Evolutionary conservation across 108 stramenopile species (phyloP), one percentile per base, ranked within the genome.

Genomic region (Cyclotella baltica): DNA sequence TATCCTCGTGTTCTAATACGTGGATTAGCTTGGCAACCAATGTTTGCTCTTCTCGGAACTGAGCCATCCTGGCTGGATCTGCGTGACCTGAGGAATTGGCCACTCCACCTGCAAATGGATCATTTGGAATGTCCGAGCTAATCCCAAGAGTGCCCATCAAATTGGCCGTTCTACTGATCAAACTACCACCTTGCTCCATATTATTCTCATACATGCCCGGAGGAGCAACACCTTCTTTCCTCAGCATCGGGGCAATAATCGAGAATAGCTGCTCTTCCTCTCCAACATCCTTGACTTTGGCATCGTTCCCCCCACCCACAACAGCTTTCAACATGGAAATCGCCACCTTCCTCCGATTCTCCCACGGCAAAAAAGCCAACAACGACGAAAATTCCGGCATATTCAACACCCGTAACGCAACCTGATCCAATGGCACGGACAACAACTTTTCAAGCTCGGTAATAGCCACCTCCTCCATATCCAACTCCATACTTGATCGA

Each of bases 1-100:
- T 97, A 72, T 98, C 96, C 16, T 87, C 80, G 58, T 87, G 77
- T 20, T 90, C 62, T 67, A 98, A 73, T 35, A 96, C 78, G 79
- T 98, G 97, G 31, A 98, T 82, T 8, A 99, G 72, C 47, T 93
- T 93, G 30, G 96, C 96, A n/a, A 98, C 90, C 55, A 97, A 70
- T 3, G 85, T 84, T 71, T 94, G 93, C 48, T 96, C 93, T 74
- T 93, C 88, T 33, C 67, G 79, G 16, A 82, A 52, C 62, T 83
- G 78, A 53, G 50, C 70, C 70, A 68, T 75, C 69, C 81, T 79
- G 50, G 53, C 67, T 20, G 73, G 75, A 50, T 62, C 50, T 52
- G 79, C 79, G 20, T 47, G 52, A 30, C 71, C 65, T 40, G 35
- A 62, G 15, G 71, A 31, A 55, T 47, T 25, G 46, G 29, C 35